Evolutionary conservation across 768 basidiomycete species (phyloP), one percentile per base, ranked within the genome.

Genomic region (Hygrocybe coccinea): DNA sequence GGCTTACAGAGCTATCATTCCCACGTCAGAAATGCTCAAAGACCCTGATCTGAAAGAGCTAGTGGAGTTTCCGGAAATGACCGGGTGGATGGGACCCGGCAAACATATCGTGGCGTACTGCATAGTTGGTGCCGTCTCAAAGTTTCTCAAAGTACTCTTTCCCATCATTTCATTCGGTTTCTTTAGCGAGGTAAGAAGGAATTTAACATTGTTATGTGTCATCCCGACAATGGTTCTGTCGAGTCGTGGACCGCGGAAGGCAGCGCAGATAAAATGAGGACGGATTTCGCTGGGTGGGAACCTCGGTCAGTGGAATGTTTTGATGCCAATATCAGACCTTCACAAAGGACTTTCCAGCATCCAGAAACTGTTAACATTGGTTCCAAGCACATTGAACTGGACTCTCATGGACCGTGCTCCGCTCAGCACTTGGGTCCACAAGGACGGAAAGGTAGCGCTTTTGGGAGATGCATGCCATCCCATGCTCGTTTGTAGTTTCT

Each of bases 381-480:
- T 81, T n/a, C 68, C 74, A 1, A 71, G 72, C 5, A 76, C 78
- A 0, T 63, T 80, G 55, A 72, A 73, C 37, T 80, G 76, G 72
- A 74, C 72, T 45, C 64, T 83, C 52, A 73, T 79, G 66, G 79
- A 80, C 57, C 75, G 78, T 14, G 65, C 63, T 3, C 79, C 81
- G 19, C 64, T 83, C 50, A 64, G 68, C 0, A 76, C 72, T 0
- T 83, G 81, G 82, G 56, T 81, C 7, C 78, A 83, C 63, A 59
- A 60, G 35, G 65, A 67, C 15, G 75, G 74, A 2, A 75, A 66
- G 22, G 68, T 82, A 1, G 74, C 67, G 3, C 64, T 83, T 14
- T 67, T 83, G 0, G 82, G 82, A 1, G 82, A 83, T 60, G 73
- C 81, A 0, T 81, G 80, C 46, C 82, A 83, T 63, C 77, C 82